These are phyloP conservation scores for Globisporangium splendens DNA, from an alignment of 352 stramenopile species.

Conservation along the genomic window DNA sequence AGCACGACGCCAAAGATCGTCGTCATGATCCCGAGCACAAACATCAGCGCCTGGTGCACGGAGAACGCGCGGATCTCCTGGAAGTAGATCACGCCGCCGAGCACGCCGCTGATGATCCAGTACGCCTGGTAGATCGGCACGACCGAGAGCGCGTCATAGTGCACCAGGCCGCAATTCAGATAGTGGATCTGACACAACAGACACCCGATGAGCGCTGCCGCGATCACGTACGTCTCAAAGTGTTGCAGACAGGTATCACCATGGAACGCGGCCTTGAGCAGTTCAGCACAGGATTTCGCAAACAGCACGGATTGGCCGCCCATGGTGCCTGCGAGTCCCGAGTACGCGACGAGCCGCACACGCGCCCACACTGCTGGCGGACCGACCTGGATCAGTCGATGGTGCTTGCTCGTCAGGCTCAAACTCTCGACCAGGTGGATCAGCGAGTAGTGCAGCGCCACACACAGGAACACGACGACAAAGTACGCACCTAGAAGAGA, in stretches of 20 bases:
- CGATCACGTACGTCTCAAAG: constrained; percentile 64
- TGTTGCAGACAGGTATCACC: constrained; percentile 61
- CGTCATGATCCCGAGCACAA: constrained; percentile 75
- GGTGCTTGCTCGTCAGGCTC: constrained; percentile 62
- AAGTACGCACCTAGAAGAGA: constrained; percentile 41
- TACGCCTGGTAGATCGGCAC: constrained; percentile 87
- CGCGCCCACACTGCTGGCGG: constrained; percentile 56
- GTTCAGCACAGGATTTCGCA: constrained; percentile 78
- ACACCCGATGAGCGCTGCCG: constrained; percentile 53
- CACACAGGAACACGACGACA: constrained; percentile 46
- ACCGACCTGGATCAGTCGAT: constrained; percentile 76
- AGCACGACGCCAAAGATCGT: constrained; percentile 85
- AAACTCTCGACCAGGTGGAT: constrained; percentile 68
- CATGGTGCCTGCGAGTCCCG: constrained; percentile 70
- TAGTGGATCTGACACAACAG: constrained; percentile 76
- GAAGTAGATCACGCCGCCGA: constrained; percentile 90
- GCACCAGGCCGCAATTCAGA: constrained; percentile 68
- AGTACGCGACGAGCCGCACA: constrained; percentile 73
- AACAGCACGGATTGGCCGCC: constrained; percentile 83
- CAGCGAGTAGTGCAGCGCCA: constrained; percentile 53
- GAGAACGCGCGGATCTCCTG: constrained; percentile 85
- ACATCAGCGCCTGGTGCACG: constrained; percentile 70
- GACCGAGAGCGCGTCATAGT: constrained; percentile 81
- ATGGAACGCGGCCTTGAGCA: constrained; percentile 68
- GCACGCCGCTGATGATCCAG: constrained; percentile 87